Base-by-base conservation (phyloP, 1,139 yeast species). In the Protomyces inundatus region DNA sequence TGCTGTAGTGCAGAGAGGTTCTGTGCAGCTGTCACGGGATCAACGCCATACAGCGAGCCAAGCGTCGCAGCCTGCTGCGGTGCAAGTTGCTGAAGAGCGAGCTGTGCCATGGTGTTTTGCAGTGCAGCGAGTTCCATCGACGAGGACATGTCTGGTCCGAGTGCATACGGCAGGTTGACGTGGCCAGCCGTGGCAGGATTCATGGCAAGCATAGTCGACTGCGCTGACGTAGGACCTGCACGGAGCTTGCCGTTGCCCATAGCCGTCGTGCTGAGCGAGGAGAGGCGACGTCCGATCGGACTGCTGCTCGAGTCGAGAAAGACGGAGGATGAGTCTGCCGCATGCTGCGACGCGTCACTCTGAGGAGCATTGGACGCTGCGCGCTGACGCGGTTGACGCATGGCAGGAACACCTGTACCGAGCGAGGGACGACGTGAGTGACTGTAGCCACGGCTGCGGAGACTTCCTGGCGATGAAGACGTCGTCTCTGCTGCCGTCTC, bases 361-460 rank as follows among this genome's bases (percentile, higher is more conserved):
- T 39, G 42, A 5, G 48, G 30, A 14, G 48, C 48, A 42, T 42
- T 14, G 16, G 48, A 42, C 12, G 30, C 48, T n/a, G 48, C n/a
- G 32, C 48, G 48, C 16, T 10, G 10, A 10, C 48, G n/a, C 23
- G 32, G 4, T 14, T 10, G 16, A 16, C 48, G 48, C 48, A 42
- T 16, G 48, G 48, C 10, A 5, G 48, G 9, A 10, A 16, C 23
- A 16, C 32, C 10, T 14, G 48, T 6, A 9, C 30, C 16, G 32
- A 42, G 16, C 6, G 48, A 42, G 30, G n/a, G 48, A 23, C 9
- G n/a, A 16, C 48, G 40, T 33, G 30, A 33, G 23, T 58, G 51
- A 34, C 46, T 40, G 45, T 58, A 50, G n/a, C 56, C 48, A 32
- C 54, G 54, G 6, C 51, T 32, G 7, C 56, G 55, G 7, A 39